A percentile compares a stretch with the other conserved stretches of the same genome.
Conservation (phyloP, 164 flowering plant species). For the Euptelea pleiosperma region DNA sequence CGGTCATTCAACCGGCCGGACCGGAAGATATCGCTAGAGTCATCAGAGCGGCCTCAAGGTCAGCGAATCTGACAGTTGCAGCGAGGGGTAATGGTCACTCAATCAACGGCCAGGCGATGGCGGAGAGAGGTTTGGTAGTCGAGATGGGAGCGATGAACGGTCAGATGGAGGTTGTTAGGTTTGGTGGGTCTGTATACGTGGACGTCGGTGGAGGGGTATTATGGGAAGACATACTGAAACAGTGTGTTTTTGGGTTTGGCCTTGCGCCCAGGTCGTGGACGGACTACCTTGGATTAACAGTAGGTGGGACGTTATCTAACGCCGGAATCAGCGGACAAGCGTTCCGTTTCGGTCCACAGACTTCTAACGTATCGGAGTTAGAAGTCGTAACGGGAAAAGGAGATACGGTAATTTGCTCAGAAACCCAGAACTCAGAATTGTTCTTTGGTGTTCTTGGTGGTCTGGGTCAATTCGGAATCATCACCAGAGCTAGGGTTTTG, state of each 20-base stretch:
- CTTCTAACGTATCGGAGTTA: slow-evolving; percentile 68
- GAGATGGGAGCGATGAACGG: slow-evolving; percentile 56
- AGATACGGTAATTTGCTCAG: slow-evolving; percentile 50
- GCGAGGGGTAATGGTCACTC: slow-evolving; percentile 95
- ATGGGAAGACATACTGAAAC: slow-evolving; percentile 67
- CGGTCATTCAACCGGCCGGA: slow-evolving; percentile 45
- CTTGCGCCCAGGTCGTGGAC: slow-evolving; percentile 90
- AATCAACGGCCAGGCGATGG: slow-evolving; percentile 86
- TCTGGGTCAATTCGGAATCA: slow-evolving; percentile 87
- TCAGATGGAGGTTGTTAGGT: slow-evolving; percentile 6
- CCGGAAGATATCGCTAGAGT: slow-evolving; percentile 48
- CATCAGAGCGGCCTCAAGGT: slow-evolving; percentile 34
- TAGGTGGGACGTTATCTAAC: slow-evolving; percentile 87
- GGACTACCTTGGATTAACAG: slow-evolving; percentile 76
- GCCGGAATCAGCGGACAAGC: slow-evolving; percentile 94
- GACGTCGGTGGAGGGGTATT: slow-evolving; percentile 81
- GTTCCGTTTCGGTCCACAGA: slow-evolving; percentile 80
- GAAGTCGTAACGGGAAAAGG: slow-evolving; percentile 88
- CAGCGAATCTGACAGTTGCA: slow-evolving; percentile 61
- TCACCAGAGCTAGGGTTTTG: slow-evolving; percentile 66
- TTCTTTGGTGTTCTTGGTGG: slow-evolving; percentile 76
- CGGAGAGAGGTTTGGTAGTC: slow-evolving; percentile 63
- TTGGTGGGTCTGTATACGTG: slow-evolving; percentile 22
- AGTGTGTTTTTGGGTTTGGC: slow-evolving; percentile 45
- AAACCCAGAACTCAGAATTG: slow-evolving; percentile 45